These are phyloP conservation scores for Podospora appendiculata DNA, from an alignment of 495 filamentous ascomycete genomes.

Conservation along the genomic window DNA sequence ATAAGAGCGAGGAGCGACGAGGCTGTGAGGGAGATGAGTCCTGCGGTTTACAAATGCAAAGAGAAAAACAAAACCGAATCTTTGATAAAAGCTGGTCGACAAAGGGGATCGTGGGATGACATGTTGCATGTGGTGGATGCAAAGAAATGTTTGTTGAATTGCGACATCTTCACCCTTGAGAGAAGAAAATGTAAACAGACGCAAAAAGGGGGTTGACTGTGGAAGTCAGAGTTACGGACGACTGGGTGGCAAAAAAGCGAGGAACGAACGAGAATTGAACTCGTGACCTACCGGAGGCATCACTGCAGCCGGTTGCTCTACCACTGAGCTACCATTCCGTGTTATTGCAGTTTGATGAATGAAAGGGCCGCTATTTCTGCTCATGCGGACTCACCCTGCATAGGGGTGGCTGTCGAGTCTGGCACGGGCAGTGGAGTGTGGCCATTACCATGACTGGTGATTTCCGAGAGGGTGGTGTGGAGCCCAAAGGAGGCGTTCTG, in stretches of 20 bases:
- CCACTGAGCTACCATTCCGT: neutral
- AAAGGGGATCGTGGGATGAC: too few relatives aligned
- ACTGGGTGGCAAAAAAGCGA: neutral
- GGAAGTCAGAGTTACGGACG: neutral
- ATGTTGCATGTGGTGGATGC: too few relatives aligned
- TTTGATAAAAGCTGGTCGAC: too few relatives aligned
- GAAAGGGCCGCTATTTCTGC: neutral
- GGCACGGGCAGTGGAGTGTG: too few relatives aligned
- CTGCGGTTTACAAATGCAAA: too few relatives aligned
- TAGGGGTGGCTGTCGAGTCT: neutral
- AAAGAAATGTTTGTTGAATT: too few relatives aligned
- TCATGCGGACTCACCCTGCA: neutral
- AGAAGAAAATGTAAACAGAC: neutral
- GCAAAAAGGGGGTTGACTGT: too few relatives aligned
- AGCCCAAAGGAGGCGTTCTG: neutral
- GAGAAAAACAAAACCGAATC: too few relatives aligned
- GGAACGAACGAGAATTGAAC: conserved; percentile 1
- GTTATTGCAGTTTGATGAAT: neutral
- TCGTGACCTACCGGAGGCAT: neutral
- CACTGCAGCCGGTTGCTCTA: conserved; percentile 1
- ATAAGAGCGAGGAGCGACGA: too few relatives aligned
- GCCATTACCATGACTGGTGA: neutral
- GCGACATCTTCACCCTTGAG: neutral
- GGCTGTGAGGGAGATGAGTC: too few relatives aligned
- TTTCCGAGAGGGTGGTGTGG: too few relatives aligned